Conservation (phyloP, 306 rosid species). For the Phaseolus lunatus region DNA sequence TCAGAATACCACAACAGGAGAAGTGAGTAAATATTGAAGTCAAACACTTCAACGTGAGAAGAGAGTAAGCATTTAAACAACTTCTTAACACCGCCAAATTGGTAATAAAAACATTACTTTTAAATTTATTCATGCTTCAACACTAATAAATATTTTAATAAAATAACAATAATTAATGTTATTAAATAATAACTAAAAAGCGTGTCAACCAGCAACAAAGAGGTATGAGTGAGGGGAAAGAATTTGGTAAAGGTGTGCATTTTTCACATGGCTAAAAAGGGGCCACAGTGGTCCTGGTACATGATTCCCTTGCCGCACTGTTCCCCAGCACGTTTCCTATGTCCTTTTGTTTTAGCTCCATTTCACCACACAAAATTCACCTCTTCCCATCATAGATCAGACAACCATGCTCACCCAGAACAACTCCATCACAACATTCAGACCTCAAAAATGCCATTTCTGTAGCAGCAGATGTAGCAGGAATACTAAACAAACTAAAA, state of each 20-base stretch:
- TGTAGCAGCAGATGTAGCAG: too few relatives aligned
- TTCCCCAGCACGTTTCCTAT: constrained; percentile 37
- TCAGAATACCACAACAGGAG: constrained; percentile 23
- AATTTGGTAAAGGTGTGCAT: neutral
- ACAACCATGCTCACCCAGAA: neutral
- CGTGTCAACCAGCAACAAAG: neutral
- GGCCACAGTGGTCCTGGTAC: neutral
- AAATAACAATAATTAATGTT: too few relatives aligned
- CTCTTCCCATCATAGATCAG: neutral
- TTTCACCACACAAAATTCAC: constrained; percentile 20
- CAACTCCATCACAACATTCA: neutral
- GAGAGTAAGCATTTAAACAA: too few relatives aligned
- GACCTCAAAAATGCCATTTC: constrained; percentile 9
- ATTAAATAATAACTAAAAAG: neutral
- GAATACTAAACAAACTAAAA: neutral
- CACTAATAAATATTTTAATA: too few relatives aligned
- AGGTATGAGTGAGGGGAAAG: neutral
- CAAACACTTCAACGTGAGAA: too few relatives aligned
- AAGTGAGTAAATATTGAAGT: too few relatives aligned
- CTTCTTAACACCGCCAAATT: too few relatives aligned
- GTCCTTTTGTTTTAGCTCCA: neutral
- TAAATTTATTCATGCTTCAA: too few relatives aligned
- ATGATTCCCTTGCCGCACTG: constrained; percentile 9
- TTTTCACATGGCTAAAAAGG: constrained; percentile 49
- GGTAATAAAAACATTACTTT: neutral